Base-by-base conservation (phyloP, 306 rosid species). In the Echinosophora koreensis region DNA sequence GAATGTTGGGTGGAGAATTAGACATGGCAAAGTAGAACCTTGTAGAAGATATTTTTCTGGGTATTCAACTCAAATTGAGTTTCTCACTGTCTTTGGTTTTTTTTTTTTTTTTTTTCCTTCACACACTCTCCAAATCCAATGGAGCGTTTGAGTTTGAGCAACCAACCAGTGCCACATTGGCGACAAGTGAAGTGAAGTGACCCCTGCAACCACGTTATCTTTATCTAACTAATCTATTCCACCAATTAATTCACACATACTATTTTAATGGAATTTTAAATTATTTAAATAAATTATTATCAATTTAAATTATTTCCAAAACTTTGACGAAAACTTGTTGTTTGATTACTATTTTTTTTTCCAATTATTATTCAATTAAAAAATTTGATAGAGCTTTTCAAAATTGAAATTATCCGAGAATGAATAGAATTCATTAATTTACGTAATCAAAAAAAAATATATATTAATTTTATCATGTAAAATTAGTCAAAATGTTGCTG, bases 81-180 rank as follows among this genome's bases (percentile, higher is more conserved):
- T 37, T 51, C 38, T 34, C 64, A 78, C 4, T 44, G 32, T 18
- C 32, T 69, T 56, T 47, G 69, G 22, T 22, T 22, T 22, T 4
- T 77, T 61, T 73, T 68, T 69, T 77, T 83, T 22, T 22, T 22
- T 4, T 77, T 61, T 73, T 68, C 73, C 81, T 83, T 83, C 77
- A 41, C 80, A 72, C 14, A 30, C 49, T 38, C 66, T 67, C 10
- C 8, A 15, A 50, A 50, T 47, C 15, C 8, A 50, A 6, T 5
- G 64, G 28, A 4, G 60, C 46, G 8, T 15, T 2, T 1, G 12
- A 12, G 30, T 28, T 28, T 28, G 32, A 30, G 49, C 50, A 64
- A 38, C 28, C 39, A 44, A 4, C 4, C 10, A 9, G 50, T 38
- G 77, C 77, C 77, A 71, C 66, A 38, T 39, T 54, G 77, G 66